phyloP scores from a whole-genome alignment of 768 basidiomycete species.

The Neoboletus subvelutipes region DNA sequence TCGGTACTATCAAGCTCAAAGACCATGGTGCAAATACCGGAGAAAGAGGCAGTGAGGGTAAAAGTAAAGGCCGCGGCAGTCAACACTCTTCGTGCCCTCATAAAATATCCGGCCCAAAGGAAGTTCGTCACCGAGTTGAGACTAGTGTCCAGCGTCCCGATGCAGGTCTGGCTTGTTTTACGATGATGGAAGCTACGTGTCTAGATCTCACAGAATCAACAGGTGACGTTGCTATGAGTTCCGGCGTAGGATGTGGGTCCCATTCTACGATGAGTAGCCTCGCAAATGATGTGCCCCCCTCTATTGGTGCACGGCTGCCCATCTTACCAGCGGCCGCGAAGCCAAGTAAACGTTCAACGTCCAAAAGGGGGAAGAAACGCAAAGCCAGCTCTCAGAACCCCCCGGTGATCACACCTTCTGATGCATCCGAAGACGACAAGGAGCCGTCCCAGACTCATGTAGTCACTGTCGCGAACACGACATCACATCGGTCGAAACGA shows the following conservation, averaged over 20 bases:
- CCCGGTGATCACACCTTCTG: slow-evolving; percentile 14
- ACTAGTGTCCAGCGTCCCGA: background rate
- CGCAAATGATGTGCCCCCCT: background rate
- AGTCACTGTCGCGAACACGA: background rate
- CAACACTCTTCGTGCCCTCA: background rate
- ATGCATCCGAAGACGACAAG: slow-evolving; percentile 25
- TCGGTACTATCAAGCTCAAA: slow-evolving; percentile 5
- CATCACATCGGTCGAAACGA: slow-evolving; percentile 15
- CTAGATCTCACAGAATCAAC: slow-evolving; percentile 1
- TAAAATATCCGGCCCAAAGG: background rate
- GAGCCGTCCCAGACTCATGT: background rate
- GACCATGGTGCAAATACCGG: background rate
- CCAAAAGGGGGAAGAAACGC: slow-evolving; percentile 19
- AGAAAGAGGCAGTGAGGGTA: background rate
- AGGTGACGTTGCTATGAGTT: background rate
- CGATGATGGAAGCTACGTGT: background rate
- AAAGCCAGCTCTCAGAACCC: slow-evolving; percentile 25
- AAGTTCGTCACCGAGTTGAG: background rate
- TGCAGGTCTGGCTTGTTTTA: slow-evolving; percentile 10
- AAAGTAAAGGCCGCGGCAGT: background rate
- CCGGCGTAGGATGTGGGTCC: background rate
- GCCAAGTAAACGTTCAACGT: background rate
- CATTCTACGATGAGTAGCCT: background rate
- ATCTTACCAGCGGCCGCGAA: background rate
- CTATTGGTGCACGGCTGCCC: background rate